Evolutionary conservation across 306 rosid species (phyloP), one percentile per base, ranked within the genome.

Genomic region (Cajanus cajan): DNA sequence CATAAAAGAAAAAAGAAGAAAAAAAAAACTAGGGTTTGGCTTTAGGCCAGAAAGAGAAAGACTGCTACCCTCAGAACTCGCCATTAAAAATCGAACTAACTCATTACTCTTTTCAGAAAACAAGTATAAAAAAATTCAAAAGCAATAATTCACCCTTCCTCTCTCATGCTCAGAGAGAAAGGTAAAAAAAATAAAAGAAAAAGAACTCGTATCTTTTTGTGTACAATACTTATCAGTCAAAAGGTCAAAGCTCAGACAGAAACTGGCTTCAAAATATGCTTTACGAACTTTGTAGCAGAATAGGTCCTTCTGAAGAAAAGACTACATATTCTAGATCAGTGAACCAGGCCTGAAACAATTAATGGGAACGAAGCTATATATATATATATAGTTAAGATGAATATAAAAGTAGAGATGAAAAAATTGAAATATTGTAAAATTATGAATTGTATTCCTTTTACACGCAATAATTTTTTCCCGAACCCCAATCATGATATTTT

Each of bases 41-140:
- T 47, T 77, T 73, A 33, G n/a, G 24, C 76, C 80, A 85, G 58
- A 74, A 78, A 67, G 72, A 74, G 63, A 74, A 79, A 80, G 64
- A 67, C 86, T 82, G 84, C 74, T 61, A 24, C 54, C 65, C 2
- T 82, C 84, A 68, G 84, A 78, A 74, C 24, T 33, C 69, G 5
- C 66, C 72, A 69, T 81, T 79, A 81, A 77, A 71, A 76, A 33
- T 61, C 77, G 33, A 77, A 76, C 85, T 15, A 80, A 77, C 80
- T 84, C 55, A 43, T 78, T 62, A 66, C 84, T 59, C 37, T 25
- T 83, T 74, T 69, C 76, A 51, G 16, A 68, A 18, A 33, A 31
- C 1, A 47, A 43, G 57, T 21, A 69, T 12, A 34, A 13, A 77
- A 51, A n/a, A 66, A 59, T 33, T 48, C 2, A 54, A 33, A 73